Conservation (phyloP, 352 stramenopile species). For the Pythium volutum region DNA sequence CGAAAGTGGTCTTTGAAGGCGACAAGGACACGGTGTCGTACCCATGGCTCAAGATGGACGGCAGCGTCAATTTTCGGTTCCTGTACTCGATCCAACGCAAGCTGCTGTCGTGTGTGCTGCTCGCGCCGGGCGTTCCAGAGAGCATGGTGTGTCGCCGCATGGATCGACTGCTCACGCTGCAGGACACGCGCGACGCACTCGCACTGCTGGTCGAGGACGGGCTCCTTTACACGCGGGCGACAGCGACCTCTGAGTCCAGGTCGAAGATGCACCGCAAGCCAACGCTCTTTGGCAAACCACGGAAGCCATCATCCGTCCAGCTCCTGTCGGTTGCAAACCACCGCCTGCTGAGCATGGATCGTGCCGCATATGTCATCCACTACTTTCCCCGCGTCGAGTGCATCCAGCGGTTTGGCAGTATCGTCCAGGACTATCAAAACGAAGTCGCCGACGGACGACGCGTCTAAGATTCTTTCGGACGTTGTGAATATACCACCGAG, state of each 20-base stretch:
- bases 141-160: slow-evolving; percentile 49
- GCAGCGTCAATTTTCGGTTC: slow-evolving; percentile 69
- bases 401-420: slow-evolving; percentile 76
- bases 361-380: slow-evolving; percentile 43
- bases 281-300: slow-evolving; percentile 34
- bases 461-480: slow-evolving; percentile 6
- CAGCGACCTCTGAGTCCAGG: neutral
- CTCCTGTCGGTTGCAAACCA: slow-evolving; percentile 2
- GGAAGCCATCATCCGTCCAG: slow-evolving; percentile 4
- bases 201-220: slow-evolving; percentile 67
- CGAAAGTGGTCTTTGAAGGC: slow-evolving; percentile 60
- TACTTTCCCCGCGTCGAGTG: slow-evolving; percentile 81
- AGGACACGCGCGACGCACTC: slow-evolving; percentile 72
- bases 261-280: neutral
- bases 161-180: slow-evolving; percentile 58
- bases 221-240: slow-evolving; percentile 58
- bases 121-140: slow-evolving; percentile 59
- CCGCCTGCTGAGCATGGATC: slow-evolving; percentile 46
- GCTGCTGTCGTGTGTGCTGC: slow-evolving; percentile 51
- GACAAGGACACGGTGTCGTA: slow-evolving; percentile 77
- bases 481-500: slow-evolving; percentile 1
- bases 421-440: slow-evolving; percentile 71
- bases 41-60: slow-evolving; percentile 83
- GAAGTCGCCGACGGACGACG: slow-evolving; percentile 30
- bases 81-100: slow-evolving; percentile 78